A percentile compares a stretch with the other conserved stretches of the same genome.
Conservation (phyloP, 1,284 basidiomycete species). For the Stereum hirsutum region DNA sequence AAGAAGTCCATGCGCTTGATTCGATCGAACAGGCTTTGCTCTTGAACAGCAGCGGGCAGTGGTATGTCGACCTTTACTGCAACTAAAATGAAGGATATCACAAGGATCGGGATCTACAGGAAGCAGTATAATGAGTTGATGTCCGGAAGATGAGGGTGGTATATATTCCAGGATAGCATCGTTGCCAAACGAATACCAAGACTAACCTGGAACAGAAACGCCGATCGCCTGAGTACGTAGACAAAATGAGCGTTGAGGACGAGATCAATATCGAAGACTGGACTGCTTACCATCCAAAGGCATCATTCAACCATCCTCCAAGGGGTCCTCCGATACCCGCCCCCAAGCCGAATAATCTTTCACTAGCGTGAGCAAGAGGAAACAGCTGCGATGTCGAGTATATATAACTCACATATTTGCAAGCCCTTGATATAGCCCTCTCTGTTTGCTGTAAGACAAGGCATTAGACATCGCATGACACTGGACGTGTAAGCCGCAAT, state of each 20-base stretch:
- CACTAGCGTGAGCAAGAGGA: slow-evolving; percentile 7
- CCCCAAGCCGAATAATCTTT: slow-evolving; percentile 66
- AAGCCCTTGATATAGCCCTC: slow-evolving; percentile 85
- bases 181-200: slow-evolving; percentile 10
- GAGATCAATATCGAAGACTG: slow-evolving; percentile 6
- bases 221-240: slow-evolving; percentile 60
- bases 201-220: slow-evolving; percentile 60
- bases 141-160: too few species aligned
- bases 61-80: slow-evolving; percentile 66
- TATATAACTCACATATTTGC: slow-evolving; percentile 62
- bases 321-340: slow-evolving; percentile 85
- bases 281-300: slow-evolving; percentile 73
- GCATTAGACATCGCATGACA: slow-evolving; percentile 6
- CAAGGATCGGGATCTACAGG: slow-evolving; percentile 60
- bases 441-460: slow-evolving; percentile 51
- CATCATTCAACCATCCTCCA: slow-evolving; percentile 81
- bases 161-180: slow-evolving; percentile 4
- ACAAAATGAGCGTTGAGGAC: slow-evolving; percentile 10
- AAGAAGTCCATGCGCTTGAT: slow-evolving; percentile 75
- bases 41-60: slow-evolving; percentile 50
- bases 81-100: slow-evolving; percentile 62
- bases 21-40: slow-evolving; percentile 51
- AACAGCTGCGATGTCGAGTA: background rate
- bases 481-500: too few species aligned
- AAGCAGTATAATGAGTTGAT: slow-evolving; percentile 7